Percentiles rank a stretch among this genome's conserved stretches.
Conservation (phyloP, 2,329 filamentous ascomycete genomes). For the Phaeosphaeriaceae sp. region DNA sequence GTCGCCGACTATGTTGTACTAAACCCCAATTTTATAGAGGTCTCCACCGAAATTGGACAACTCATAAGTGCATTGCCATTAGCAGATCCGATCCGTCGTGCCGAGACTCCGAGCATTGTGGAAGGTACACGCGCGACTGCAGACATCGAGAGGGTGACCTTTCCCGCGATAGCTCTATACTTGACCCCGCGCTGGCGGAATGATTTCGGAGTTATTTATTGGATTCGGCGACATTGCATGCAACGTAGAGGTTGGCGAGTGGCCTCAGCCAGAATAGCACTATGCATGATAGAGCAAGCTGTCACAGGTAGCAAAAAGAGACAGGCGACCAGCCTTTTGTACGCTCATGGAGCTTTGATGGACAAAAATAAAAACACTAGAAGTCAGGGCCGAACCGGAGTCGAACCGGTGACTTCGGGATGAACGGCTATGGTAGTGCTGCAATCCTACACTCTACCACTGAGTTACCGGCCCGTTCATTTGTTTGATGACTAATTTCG, state of each 20-base stretch:
- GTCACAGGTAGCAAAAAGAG: background rate
- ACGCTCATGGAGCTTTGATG: background rate
- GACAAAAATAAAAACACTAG: conserved; percentile 2
- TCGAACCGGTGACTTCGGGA: conserved; percentile 27
- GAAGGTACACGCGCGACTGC: background rate
- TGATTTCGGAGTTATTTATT: background rate
- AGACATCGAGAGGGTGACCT: background rate
- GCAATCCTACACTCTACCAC: conserved; percentile 24
- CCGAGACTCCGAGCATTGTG: background rate
- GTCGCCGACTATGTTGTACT: background rate
- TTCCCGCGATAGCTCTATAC: background rate
- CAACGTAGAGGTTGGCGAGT: no score
- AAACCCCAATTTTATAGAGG: background rate
- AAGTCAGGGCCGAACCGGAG: conserved; percentile 21
- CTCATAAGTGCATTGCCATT: background rate
- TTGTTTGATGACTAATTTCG: conserved; percentile 5
- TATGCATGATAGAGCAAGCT: no score
- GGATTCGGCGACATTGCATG: background rate
- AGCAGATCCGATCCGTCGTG: background rate
- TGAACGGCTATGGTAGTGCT: conserved; percentile 15
- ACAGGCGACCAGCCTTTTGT: no score
- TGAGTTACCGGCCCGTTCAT: conserved; percentile 19
- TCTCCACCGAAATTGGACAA: background rate
- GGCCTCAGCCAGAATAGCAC: no score
- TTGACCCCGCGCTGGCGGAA: background rate